Percentiles rank a stretch among this genome's conserved stretches.
phyloP scores from a whole-genome alignment of 2,329 filamentous ascomycete species.

The Ophiostoma australiae region DNA sequence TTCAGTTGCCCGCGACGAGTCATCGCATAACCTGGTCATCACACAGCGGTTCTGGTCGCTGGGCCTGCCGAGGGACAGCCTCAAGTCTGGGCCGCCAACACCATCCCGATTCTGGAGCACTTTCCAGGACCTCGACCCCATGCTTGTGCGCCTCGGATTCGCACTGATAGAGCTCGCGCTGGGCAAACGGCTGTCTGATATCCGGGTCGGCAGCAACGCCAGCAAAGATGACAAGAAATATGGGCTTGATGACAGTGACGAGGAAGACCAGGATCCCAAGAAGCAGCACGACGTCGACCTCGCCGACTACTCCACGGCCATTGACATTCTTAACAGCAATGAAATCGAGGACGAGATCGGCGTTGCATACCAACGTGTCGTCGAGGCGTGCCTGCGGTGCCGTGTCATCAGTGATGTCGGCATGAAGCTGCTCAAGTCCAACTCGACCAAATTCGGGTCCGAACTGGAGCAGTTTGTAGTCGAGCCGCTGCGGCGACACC shows the following conservation, averaged over 20 bases:
- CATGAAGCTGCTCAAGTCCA: conserved; percentile 21
- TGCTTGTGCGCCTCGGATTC: conserved; percentile 27
- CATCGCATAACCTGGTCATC: conserved; percentile 24
- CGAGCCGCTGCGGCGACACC: conserved; percentile 23
- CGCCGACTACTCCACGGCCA: conserved; percentile 26
- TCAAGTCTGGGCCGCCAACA: conserved; percentile 11
- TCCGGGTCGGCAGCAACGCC: conserved; percentile 18
- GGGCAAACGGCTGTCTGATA: conserved; percentile 23
- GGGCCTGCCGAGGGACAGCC: neutral
- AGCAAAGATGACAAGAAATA: neutral
- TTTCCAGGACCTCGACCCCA: conserved; percentile 26
- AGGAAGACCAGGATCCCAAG: neutral
- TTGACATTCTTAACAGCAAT: conserved; percentile 26
- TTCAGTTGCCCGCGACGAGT: conserved; percentile 21
- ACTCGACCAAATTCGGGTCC: conserved; percentile 23
- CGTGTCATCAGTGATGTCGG: conserved; percentile 24
- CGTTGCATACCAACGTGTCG: conserved; percentile 24
- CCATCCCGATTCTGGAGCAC: conserved; percentile 25
- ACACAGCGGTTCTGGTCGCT: conserved; percentile 19
- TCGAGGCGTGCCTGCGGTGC: conserved; percentile 26
- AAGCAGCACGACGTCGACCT: conserved; percentile 22
- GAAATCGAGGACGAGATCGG: conserved; percentile 27
- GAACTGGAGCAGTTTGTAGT: conserved; percentile 26
- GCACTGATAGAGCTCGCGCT: conserved; percentile 26
- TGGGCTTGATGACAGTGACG: neutral